Percentiles rank a stretch among this genome's conserved stretches.
Evolutionary conservation across 2,329 filamentous ascomycete genomes (phyloP).

Genomic region (Beauveria pseudobassiana): DNA sequence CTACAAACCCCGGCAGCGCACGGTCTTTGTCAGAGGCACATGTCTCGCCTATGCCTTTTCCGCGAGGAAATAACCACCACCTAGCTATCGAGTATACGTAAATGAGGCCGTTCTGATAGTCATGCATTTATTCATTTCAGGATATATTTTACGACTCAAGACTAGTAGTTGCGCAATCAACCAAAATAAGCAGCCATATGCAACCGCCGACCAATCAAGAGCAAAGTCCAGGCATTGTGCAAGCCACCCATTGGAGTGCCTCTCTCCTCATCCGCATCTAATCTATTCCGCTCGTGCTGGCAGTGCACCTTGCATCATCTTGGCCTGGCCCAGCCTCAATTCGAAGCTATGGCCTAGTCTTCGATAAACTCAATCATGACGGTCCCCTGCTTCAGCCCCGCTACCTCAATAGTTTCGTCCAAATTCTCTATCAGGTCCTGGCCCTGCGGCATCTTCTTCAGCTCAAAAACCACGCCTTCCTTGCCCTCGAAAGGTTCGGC

Average conservation of each 20-base stretch:
- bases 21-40: background rate
- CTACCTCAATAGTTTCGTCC: conserved; percentile 68
- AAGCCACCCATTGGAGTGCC: background rate
- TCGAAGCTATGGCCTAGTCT: conserved; percentile 25
- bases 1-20: background rate
- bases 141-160: background rate
- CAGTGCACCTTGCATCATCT: background rate
- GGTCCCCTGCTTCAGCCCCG: conserved; percentile 83
- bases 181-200: background rate
- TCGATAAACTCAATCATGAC: conserved; percentile 91
- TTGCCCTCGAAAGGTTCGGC: conserved; percentile 76
- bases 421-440: conserved; percentile 74
- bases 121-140: background rate
- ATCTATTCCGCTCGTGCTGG: background rate
- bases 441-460: conserved; percentile 71
- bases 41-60: background rate
- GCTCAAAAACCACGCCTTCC: conserved; percentile 71
- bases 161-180: background rate
- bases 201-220: background rate
- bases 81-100: too few species aligned
- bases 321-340: background rate
- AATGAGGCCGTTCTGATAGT: too few species aligned
- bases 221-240: background rate
- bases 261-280: background rate
- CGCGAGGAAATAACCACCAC: too few species aligned